Evolutionary conservation across 176 grass and related monocot species (phyloP).

Genomic region (Aegilops longissima): DNA sequence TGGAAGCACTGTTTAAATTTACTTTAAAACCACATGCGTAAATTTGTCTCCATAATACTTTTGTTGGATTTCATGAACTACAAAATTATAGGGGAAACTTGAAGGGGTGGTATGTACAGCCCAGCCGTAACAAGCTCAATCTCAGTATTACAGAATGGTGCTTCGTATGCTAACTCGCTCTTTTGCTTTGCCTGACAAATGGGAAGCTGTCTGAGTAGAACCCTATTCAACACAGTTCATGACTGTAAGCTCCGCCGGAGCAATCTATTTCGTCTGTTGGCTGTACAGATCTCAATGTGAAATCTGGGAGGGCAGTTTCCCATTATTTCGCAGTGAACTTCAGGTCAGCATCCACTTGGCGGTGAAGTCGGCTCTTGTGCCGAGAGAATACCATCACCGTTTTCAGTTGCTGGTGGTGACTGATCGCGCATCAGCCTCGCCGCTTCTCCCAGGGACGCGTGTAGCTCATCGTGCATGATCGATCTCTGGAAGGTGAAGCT

Average conservation of each 20-base stretch:
- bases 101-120: background rate
- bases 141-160: background rate
- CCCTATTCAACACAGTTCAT: background rate
- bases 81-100: background rate
- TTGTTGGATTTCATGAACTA: background rate
- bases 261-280: background rate
- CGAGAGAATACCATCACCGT: slow-evolving; percentile 22
- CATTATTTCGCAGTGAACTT: slow-evolving; percentile 31
- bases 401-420: background rate
- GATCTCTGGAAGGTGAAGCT: slow-evolving; percentile 63
- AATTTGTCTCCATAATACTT: too few species aligned
- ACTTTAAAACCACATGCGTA: too few species aligned
- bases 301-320: background rate
- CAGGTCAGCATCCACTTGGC: slow-evolving; percentile 1
- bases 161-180: background rate
- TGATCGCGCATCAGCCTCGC: slow-evolving; percentile 30
- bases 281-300: slow-evolving; percentile 33
- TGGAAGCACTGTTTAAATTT: too few species aligned
- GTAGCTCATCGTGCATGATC: slow-evolving; percentile 59
- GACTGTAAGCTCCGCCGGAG: background rate
- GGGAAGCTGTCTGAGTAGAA: background rate
- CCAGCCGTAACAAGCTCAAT: background rate
- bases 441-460: slow-evolving; percentile 51
- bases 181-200: background rate
- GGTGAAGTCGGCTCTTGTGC: slow-evolving; percentile 8